Evolutionary conservation across 2,329 filamentous ascomycete genomes (phyloP), one percentile per base, ranked within the genome.

Genomic region (Talaromyces rugulosus): DNA sequence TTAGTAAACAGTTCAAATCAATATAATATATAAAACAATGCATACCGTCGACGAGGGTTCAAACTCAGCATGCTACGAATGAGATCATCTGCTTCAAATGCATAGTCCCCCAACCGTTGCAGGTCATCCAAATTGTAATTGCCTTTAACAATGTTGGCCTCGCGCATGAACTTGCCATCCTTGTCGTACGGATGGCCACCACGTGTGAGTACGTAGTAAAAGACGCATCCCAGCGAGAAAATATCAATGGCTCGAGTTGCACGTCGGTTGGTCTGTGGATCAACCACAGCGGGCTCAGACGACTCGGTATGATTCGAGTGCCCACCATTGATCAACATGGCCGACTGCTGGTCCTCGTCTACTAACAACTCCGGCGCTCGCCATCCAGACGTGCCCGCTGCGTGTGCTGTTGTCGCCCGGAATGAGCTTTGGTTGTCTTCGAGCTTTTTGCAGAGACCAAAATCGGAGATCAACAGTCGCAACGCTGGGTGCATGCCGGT

Each of bases 181-280:
- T 92, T 93, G 72, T 97, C 94, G 70, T 96, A 99, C 0, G 95
- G 95, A 74, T 99, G 95, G 1, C 85, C 86, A 16, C 95, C 95
- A 65, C 92, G 90, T 1, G 94, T 97, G 63, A 99, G 83, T n/a
- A 98, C 93, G 74, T 97, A 99, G 79, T 93, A 98, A 81, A 97
- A 99, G n/a, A 99, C 92, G 59, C 96, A 89, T 1, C 95, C 95
- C 40, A 99, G 84, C 0, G 93, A 96, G 79, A 99, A 99, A 30
- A 99, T 96, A 72, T 99, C 95, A 64, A 98, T 97, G 8, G 95
- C 91, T 53, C 95, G 89, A 53, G 96, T 99, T 6, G 96, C 94
- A 58, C 95, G 90, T 63, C 92, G 88, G 67, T 86, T 87, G 4
- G 80, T 82, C 56, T 82, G 67, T 70, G 82, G 78, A 81, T 84